Conservation (phyloP, 306 rosid species). For the Spatholobus suberectus region DNA sequence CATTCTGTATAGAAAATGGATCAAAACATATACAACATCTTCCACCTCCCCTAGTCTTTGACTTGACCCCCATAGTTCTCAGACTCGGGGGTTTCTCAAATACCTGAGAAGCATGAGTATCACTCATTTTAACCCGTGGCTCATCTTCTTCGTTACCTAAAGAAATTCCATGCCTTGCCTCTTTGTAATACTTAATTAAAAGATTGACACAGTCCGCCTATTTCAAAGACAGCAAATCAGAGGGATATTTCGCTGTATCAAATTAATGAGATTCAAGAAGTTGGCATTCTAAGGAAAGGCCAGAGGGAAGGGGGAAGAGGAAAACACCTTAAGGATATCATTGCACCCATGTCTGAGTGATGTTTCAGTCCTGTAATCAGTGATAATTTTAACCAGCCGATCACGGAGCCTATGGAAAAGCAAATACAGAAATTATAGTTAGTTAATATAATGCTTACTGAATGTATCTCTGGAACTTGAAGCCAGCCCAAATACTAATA, state of each 20-base stretch:
- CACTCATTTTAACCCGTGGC: conserved; percentile 62
- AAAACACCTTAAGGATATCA: conserved; percentile 87
- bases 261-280: conserved; percentile 21
- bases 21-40: conserved; percentile 99
- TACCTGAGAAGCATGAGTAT: conserved; percentile 54
- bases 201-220: conserved; percentile 95
- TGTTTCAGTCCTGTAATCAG: conserved; percentile 97
- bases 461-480: conserved; percentile 25
- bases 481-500: conserved; percentile 25
- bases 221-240: conserved; percentile 44
- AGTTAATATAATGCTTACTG: conserved; percentile 22
- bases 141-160: conserved; percentile 79
- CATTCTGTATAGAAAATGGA: conserved; percentile 80
- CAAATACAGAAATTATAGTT: conserved; percentile 20
- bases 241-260: conserved; percentile 16
- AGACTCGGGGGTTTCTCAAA: conserved; percentile 58
- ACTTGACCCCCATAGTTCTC: conserved; percentile 66
- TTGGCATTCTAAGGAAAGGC: background rate
- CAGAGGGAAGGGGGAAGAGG: background rate
- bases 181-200: conserved; percentile 82
- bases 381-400: conserved; percentile 88
- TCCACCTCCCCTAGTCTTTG: conserved; percentile 91
- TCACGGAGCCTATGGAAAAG: conserved; percentile 80
- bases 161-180: conserved; percentile 87
- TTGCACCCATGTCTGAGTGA: conserved; percentile 97